A percentile compares a stretch with the other conserved stretches of the same genome.
phyloP scores from a whole-genome alignment of 108 stramenopile species.

The Parmales sp. region DNA sequence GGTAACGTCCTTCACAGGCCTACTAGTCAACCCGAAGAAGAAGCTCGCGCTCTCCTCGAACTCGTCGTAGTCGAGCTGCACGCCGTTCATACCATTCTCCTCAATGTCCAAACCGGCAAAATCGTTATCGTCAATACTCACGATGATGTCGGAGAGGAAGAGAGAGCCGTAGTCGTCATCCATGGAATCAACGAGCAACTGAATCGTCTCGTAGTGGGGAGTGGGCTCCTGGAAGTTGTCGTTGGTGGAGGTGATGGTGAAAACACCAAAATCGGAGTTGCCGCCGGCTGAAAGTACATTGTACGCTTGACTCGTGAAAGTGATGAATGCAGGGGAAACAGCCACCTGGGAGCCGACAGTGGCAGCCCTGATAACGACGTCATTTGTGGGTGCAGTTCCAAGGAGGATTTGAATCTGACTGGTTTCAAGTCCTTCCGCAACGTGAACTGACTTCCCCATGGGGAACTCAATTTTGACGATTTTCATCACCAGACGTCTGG shows the following conservation, averaged over 20 bases:
- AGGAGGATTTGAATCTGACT: neutral
- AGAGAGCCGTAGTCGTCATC: slow-evolving; percentile 3
- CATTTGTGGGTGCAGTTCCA: neutral
- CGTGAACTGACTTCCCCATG: neutral
- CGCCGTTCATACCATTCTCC: neutral
- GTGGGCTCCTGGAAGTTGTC: neutral
- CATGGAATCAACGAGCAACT: neutral
- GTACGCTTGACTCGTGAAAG: neutral
- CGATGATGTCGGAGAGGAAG: neutral
- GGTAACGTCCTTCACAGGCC: no score
- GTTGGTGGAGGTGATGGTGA: neutral
- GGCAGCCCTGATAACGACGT: neutral
- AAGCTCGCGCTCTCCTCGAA: slow-evolving; percentile 4
- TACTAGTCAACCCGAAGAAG: neutral
- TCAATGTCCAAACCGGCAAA: neutral
- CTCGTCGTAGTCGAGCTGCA: neutral
- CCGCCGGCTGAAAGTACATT: neutral
- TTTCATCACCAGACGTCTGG: neutral
- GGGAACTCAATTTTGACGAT: neutral
- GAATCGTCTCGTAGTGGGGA: neutral
- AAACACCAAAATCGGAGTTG: no score
- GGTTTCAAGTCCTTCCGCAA: neutral
- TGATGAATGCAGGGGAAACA: neutral
- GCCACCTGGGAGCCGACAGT: neutral
- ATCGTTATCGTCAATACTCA: neutral